A percentile compares a stretch with the other conserved stretches of the same genome.
Evolutionary conservation across 1,284 basidiomycete genomes (phyloP).

Genomic region (Flammula alnicola): DNA sequence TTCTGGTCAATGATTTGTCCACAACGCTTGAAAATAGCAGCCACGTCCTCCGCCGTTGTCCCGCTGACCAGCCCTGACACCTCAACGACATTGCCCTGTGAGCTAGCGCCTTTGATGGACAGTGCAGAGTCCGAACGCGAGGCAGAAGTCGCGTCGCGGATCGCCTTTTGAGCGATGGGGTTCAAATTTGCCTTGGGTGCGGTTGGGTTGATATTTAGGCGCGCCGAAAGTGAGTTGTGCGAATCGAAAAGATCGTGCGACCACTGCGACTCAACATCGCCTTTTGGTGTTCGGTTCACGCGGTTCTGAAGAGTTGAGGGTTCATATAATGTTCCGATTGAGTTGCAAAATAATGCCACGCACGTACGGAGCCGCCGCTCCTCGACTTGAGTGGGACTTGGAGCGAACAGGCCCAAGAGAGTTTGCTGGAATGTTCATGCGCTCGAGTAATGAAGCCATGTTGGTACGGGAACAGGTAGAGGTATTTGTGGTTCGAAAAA

Average conservation of each 20-base stretch:
- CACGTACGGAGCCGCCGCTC: slow-evolving; percentile 68
- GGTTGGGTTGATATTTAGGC: slow-evolving; percentile 49
- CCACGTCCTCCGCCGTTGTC: slow-evolving; percentile 84
- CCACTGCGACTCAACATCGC: slow-evolving; percentile 70
- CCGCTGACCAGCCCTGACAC: slow-evolving; percentile 77
- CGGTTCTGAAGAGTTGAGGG: slow-evolving; percentile 47
- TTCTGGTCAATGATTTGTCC: slow-evolving; percentile 67
- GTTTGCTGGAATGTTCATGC: slow-evolving; percentile 55
- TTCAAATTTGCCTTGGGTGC: slow-evolving; percentile 51
- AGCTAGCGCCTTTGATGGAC: slow-evolving; percentile 76
- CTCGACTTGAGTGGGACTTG: slow-evolving; percentile 50
- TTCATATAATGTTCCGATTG: slow-evolving; percentile 28
- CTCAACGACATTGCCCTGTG: slow-evolving; percentile 72
- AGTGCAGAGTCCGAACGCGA: slow-evolving; percentile 42
- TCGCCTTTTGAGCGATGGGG: slow-evolving; percentile 56
- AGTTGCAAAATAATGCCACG: slow-evolving; percentile 44
- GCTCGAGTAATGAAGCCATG: slow-evolving; percentile 72
- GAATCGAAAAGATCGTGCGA: slow-evolving; percentile 73
- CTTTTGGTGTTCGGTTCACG: slow-evolving; percentile 58
- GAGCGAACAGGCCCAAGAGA: slow-evolving; percentile 63
- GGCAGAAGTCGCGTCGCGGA: slow-evolving; percentile 50
- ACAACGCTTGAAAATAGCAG: slow-evolving; percentile 84
- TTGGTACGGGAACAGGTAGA: slow-evolving; percentile 5
- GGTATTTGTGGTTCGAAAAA: too few relatives aligned
- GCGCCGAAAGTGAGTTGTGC: slow-evolving; percentile 65